Conservation (phyloP, 169 alveolate species). For the Plasmodium adleri region DNA sequence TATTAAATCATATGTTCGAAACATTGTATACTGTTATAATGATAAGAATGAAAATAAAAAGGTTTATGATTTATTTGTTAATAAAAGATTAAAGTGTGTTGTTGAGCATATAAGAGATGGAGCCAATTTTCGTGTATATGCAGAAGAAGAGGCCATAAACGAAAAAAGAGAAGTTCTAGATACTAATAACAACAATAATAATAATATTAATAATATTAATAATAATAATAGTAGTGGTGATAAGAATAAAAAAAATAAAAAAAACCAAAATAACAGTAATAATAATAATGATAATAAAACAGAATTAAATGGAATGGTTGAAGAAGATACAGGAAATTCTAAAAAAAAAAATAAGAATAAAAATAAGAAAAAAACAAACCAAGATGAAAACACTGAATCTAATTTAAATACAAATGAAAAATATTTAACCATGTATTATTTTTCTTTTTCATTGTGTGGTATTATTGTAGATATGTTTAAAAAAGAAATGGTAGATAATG, state of each 20-base stretch:
- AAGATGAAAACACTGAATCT: background rate
- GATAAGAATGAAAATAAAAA: slow-evolving; percentile 56
- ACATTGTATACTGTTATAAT: slow-evolving; percentile 55
- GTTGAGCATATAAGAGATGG: slow-evolving; percentile 74
- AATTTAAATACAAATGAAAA: slow-evolving; percentile 2
- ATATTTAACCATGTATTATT: slow-evolving; percentile 67
- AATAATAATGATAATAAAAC: background rate
- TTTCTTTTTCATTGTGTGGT: slow-evolving; percentile 59
- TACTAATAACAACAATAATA: background rate
- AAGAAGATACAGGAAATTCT: background rate
- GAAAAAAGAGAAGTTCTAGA: slow-evolving; percentile 11
- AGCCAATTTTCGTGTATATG: slow-evolving; percentile 64
- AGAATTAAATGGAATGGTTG: too few species aligned
- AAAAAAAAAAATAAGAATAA: background rate
- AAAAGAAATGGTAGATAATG: slow-evolving; percentile 68
- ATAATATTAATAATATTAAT: background rate
- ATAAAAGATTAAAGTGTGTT: slow-evolving; percentile 41
- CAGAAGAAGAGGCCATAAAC: background rate
- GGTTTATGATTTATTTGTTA: slow-evolving; percentile 25
- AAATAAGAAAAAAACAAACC: background rate
- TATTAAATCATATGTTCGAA: slow-evolving; percentile 38
- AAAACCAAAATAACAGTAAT: background rate
- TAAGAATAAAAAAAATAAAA: background rate
- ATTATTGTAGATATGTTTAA: slow-evolving; percentile 73
- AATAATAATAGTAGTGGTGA: background rate